Percentiles rank a stretch among this genome's conserved stretches.
Evolutionary conservation across 148 eudicot genomes (phyloP).

Genomic region (Talinum fruticosum): DNA sequence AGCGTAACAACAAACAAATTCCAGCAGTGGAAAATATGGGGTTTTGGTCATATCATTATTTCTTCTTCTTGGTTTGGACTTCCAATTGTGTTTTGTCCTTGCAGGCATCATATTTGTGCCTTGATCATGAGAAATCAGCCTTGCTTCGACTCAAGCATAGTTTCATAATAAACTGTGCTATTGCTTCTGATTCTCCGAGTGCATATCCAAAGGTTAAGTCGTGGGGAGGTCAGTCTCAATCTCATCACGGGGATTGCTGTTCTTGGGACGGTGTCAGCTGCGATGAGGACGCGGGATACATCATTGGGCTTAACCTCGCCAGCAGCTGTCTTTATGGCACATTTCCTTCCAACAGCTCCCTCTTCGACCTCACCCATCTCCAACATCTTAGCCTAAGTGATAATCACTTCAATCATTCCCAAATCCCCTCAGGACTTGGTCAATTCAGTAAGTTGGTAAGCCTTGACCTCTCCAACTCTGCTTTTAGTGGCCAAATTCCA

Average conservation of each 20-base stretch:
- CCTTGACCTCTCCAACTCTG: slow-evolving; percentile 28
- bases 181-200: background rate
- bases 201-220: background rate
- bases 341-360: background rate
- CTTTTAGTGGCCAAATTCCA: slow-evolving; percentile 15
- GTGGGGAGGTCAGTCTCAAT: background rate
- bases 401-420: background rate
- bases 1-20: too few relatives aligned
- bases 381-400: background rate
- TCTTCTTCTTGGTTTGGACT: too few relatives aligned
- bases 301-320: too few relatives aligned
- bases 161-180: background rate
- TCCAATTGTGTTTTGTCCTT: background rate
- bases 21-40: too few relatives aligned
- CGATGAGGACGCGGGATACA: too few relatives aligned
- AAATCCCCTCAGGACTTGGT: slow-evolving; percentile 13
- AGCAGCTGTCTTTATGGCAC: too few relatives aligned
- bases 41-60: too few relatives aligned
- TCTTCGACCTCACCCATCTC: slow-evolving; percentile 1
- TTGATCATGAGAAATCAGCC: slow-evolving; percentile 4
- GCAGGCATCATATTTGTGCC: background rate
- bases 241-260: background rate
- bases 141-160: slow-evolving; percentile 2
- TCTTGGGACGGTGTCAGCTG: too few relatives aligned
- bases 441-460: slow-evolving; percentile 17